Conservation (phyloP, 306 rosid species). For the Cucurbita maxima region DNA sequence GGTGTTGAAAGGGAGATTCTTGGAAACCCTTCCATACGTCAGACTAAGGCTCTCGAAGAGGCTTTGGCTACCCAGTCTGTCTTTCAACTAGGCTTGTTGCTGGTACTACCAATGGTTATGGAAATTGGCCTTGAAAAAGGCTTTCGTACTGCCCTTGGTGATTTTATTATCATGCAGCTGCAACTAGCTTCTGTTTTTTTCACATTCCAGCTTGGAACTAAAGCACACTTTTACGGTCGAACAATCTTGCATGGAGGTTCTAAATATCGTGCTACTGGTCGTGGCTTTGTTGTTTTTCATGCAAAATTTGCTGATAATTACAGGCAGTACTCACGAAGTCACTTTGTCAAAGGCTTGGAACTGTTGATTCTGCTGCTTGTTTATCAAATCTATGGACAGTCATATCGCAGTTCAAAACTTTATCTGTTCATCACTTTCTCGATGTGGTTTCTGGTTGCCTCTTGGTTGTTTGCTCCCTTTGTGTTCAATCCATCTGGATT, state of each 20-base stretch:
- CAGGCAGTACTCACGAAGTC: slow-evolving; percentile 80
- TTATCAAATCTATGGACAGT: slow-evolving; percentile 52
- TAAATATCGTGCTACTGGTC: slow-evolving; percentile 80
- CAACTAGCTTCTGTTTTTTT: slow-evolving; percentile 95
- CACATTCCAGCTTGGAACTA: slow-evolving; percentile 92
- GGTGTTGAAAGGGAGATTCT: slow-evolving; percentile 76
- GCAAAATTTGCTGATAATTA: slow-evolving; percentile 90
- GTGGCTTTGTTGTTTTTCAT: slow-evolving; percentile 92
- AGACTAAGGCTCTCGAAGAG: slow-evolving; percentile 68
- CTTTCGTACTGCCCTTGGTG: slow-evolving; percentile 84
- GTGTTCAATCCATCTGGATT: slow-evolving; percentile 86
- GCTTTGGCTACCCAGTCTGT: slow-evolving; percentile 87
- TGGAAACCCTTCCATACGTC: slow-evolving; percentile 35
- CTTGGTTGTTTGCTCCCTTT: slow-evolving; percentile 98
- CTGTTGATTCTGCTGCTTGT: slow-evolving; percentile 48
- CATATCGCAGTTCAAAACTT: slow-evolving; percentile 54
- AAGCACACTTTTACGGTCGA: slow-evolving; percentile 87
- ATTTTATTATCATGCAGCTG: slow-evolving; percentile 87
- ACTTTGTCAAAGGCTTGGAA: slow-evolving; percentile 92
- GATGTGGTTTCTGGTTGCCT: slow-evolving; percentile 81
- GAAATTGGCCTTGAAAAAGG: slow-evolving; percentile 98
- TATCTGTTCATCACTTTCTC: slow-evolving; percentile 69
- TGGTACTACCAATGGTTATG: slow-evolving; percentile 92
- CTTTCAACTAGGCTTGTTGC: slow-evolving; percentile 68
- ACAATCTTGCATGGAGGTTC: slow-evolving; percentile 97